Base-by-base conservation (phyloP, 2,329 filamentous ascomycete genomes). In the Trichophyton rubrum region DNA sequence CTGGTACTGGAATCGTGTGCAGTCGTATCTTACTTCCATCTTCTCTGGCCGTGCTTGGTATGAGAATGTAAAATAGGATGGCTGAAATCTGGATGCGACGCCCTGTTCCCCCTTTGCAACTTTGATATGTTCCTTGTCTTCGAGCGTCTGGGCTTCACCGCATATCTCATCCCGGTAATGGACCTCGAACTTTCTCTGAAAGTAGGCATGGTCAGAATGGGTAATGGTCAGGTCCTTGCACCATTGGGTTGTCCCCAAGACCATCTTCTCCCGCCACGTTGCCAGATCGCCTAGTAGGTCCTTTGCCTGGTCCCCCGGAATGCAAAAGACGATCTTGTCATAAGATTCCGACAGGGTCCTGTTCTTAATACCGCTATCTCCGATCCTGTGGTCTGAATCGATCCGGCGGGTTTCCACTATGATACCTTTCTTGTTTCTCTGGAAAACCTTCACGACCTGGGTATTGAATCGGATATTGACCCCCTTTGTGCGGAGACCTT, bases 1-100 rank as follows among this genome's bases (percentile, higher is more conserved):
- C 68, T 89, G 86, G 51, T 84, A 79, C 69, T 90, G 86, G 72
- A 89, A 89, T 69, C 88, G 87, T 41, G 84, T 86, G 73, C 85
- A 87, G 70, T 90, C 85, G 72, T 89, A 90, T 61, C 81, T 85
- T 79, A 77, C 83, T 68, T 82, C 81, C 40, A 78, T 79, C 69
- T 83, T 84, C 2, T 75, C 78, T 6, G 74, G 74, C 63, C 82
- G 80, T 20, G 76, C 65, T 0, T 73, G 71, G 67, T 84, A 84
- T 65, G 77, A 79, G 61, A 83, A 81, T 65, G 82, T 84, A 66
- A 80, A 78, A 70, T 84, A 84, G 80, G 84, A 83, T 38, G 82
- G 80, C 59, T 79, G 78, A 74, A 82, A 84, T 9, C 72, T 70
- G 5, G 64, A 61, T 66, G 70, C 70, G 47, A 74, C 75, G 20